Percentiles rank a stretch among this genome's conserved stretches.
Conservation (phyloP, 2,329 filamentous ascomycete species). For the Fusarium chuoi region DNA sequence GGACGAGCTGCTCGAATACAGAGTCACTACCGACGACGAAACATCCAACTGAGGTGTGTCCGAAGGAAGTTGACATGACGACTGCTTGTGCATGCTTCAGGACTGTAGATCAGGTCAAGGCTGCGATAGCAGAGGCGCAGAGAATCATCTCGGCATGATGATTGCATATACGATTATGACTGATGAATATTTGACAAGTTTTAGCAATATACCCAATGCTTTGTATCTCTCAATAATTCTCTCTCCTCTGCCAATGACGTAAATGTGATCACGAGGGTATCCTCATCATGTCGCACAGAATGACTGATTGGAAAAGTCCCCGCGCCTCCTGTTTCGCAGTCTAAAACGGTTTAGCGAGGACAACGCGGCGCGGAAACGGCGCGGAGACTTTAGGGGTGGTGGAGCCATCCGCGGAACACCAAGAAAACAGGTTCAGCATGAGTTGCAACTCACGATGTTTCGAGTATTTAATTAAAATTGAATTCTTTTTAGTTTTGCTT, state of each 20-base stretch:
- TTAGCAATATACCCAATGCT: background rate
- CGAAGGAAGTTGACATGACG: constrained; percentile 27
- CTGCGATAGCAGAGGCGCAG: constrained; percentile 9
- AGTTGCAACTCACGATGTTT: background rate
- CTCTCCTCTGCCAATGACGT: background rate
- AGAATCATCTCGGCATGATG: background rate
- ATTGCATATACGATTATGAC: background rate
- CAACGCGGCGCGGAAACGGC: constrained; percentile 8
- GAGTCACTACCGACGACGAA: constrained; percentile 7
- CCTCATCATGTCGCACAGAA: background rate
- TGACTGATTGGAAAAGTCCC: background rate
- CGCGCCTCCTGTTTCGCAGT: background rate
- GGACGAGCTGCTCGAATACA: constrained; percentile 22
- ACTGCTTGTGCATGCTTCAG: constrained; percentile 24
- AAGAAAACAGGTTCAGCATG: background rate
- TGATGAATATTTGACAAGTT: background rate
- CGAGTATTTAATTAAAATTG: background rate
- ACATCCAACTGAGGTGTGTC: constrained; percentile 22
- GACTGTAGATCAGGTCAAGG: constrained; percentile 20
- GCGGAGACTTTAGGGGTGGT: constrained; percentile 8
- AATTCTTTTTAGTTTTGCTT: background rate
- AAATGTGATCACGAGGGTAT: background rate
- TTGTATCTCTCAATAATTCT: background rate
- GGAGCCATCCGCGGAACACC: background rate
- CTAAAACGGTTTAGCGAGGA: background rate